phyloP scores from a whole-genome alignment of 2,329 filamentous ascomycete species.

The Aspergillus sp. region DNA sequence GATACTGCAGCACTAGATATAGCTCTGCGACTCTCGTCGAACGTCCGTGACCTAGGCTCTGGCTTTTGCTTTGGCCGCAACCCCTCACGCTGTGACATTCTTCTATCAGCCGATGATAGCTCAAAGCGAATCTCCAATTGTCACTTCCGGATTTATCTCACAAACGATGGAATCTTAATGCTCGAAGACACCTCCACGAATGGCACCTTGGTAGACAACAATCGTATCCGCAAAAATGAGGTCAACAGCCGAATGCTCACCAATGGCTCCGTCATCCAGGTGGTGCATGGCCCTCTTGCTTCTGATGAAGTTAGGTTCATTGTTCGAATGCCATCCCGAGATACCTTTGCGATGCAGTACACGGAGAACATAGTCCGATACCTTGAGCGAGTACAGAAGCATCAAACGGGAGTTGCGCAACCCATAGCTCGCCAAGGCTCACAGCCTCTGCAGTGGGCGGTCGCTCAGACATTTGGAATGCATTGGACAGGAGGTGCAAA shows the following conservation, averaged over 20 bases:
- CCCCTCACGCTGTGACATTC: conserved; percentile 60
- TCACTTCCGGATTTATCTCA: conserved; percentile 94
- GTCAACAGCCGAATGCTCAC: conserved; percentile 58
- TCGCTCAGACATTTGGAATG: conserved; percentile 55
- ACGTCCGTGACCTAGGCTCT: conserved; percentile 57
- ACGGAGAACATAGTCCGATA: conserved; percentile 63
- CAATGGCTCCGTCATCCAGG: conserved; percentile 65
- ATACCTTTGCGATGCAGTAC: conserved; percentile 62
- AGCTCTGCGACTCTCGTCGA: conserved; percentile 70
- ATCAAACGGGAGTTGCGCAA: conserved; percentile 15
- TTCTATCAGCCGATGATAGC: conserved; percentile 62
- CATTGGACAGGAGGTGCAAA: conserved; percentile 70
- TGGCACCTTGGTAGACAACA: conserved; percentile 77
- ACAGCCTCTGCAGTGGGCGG: conserved; percentile 28
- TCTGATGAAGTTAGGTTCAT: conserved; percentile 68
- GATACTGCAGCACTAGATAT: conserved; percentile 51
- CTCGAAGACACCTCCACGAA: conserved; percentile 94
- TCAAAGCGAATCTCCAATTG: conserved; percentile 76
- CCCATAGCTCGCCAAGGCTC: conserved; percentile 17
- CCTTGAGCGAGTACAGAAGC: conserved; percentile 40
- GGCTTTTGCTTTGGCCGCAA: conserved; percentile 90
- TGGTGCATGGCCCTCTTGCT: conserved; percentile 48
- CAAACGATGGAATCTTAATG: conserved; percentile 80
- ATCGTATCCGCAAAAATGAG: conserved; percentile 53
- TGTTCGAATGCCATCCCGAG: conserved; percentile 73